Percentiles rank a stretch among this genome's conserved stretches.
These are phyloP conservation scores for Ophiocordyceps robertsii DNA, from an alignment of 2,329 filamentous ascomycete genomes.

Conservation along the genomic window DNA sequence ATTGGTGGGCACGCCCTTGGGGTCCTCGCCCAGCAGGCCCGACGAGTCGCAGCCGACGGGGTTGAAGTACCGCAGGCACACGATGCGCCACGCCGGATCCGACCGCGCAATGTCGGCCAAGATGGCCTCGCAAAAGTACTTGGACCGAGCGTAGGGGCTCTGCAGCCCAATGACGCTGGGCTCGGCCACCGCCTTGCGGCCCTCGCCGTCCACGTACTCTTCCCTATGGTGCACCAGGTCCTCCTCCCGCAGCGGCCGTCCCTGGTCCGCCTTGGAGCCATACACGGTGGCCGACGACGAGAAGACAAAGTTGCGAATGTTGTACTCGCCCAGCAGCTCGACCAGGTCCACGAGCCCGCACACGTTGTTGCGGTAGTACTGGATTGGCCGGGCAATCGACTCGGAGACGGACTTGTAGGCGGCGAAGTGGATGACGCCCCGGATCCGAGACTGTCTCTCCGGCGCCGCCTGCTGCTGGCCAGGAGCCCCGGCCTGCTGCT, in stretches of 20 bases:
- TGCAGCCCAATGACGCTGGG: slow-evolving; percentile 35
- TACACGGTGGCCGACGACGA: slow-evolving; percentile 57
- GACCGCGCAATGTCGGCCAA: slow-evolving; percentile 46
- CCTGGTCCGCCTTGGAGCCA: slow-evolving; percentile 37
- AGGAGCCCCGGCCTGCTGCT: slow-evolving; percentile 1
- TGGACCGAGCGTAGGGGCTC: slow-evolving; percentile 52
- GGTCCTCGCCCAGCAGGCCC: slow-evolving; percentile 50
- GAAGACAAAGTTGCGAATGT: slow-evolving; percentile 54
- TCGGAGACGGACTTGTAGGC: slow-evolving; percentile 54
- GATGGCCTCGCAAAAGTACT: slow-evolving; percentile 56
- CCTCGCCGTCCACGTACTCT: slow-evolving; percentile 26
- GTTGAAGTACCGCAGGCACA: slow-evolving; percentile 54
- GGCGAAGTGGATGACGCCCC: slow-evolving; percentile 55
- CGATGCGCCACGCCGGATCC: slow-evolving; percentile 48
- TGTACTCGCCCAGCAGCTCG: slow-evolving; percentile 39
- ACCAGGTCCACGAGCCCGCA: slow-evolving; percentile 48
- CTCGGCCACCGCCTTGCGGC: slow-evolving; percentile 9
- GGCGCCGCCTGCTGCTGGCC: neutral
- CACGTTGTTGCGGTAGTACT: slow-evolving; percentile 57
- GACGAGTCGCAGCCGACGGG: slow-evolving; percentile 53
- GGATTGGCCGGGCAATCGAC: slow-evolving; percentile 43
- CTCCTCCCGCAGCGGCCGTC: slow-evolving; percentile 39
- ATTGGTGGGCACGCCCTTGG: slow-evolving; percentile 47
- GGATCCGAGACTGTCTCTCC: slow-evolving; percentile 30
- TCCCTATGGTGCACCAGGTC: slow-evolving; percentile 33